Base-by-base conservation (phyloP, 257 asterid genomes). In the Ilex aquifolium region DNA sequence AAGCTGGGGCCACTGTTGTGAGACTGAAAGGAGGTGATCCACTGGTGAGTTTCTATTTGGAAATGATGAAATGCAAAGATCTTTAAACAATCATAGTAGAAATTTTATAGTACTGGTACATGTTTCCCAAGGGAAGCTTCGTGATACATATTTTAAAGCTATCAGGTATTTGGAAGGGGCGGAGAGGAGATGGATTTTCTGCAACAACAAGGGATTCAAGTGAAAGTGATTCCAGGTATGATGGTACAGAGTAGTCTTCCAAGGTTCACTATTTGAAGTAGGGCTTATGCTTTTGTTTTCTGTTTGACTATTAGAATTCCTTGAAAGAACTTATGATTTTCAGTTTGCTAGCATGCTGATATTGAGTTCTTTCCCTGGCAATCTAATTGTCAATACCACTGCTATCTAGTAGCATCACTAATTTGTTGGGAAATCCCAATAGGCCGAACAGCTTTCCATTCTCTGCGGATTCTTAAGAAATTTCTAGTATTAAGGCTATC, bases 1-100 rank as follows among this genome's bases (percentile, higher is more conserved):
- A 86, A 80, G 90, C 88, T 61, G 98, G 98, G 39, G 99, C 99
- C 31, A 87, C 71, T 70, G 99, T 93, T 64, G 99, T 93, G 69
- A 80, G 99, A 80, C 95, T 93, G 48, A 93, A 93, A 81, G 99
- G 99, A 46, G 99, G 99, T 12, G 99, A 93, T 72, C 99, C 99
- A 7, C 61, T 93, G 88, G 99, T 92, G 71, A 72, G 88, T 63
- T 59, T 52, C 42, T 4, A 7, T 29, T 6, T 55, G 63, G 16
- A 39, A 63, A 21, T 44, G 48, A 7, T 46, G 52, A 46, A 36
- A 36, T 36, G 42, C 5, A 7, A 36, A 36, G 42, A 36, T 36
- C 7, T 8, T 36, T 36, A 4, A 36, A 4, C 8, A 36, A 36
- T 36, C 42, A 36, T 4, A 36, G 5, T 36, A 0, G 42, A 36